Evolutionary conservation across 306 rosid genomes (phyloP), one percentile per base, ranked within the genome.

Genomic region (Corylus avellana): DNA sequence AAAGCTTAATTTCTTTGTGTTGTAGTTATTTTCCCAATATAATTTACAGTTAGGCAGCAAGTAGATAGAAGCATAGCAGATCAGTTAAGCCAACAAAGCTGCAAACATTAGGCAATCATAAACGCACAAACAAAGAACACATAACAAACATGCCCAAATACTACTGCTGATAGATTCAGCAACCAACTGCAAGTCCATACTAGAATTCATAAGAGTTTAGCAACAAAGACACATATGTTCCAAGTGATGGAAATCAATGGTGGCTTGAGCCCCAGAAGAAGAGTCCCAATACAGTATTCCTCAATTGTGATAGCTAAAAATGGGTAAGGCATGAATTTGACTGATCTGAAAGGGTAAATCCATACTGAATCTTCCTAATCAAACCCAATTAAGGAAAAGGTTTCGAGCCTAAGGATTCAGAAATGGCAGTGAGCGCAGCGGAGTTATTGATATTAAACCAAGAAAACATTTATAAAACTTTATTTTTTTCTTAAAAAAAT

Each of bases 1-100:
- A 55, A 61, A 64, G 71, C 46, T 50, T 42, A 49, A 47, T 61
- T 74, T 80, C 74, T 88, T 70, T 48, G 68, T 46, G 29, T 18
- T 54, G 39, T 22, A 77, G 32, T 54, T 32, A 47, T 22, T 54
- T 72, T 22, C 35, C 16, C 1, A 39, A 39, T 62, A 27, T n/a
- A 11, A 20, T 77, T 73, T 77, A 58, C 27, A 72, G 9, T 71
- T 64, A 29, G 53, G 53, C 61, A 47, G 59, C 64, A 69, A 74
- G 22, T 75, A 53, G 68, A 75, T 39, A 54, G 75, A 13, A 54
- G 57, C 20, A 53, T 2, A 25, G 16, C 32, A 67, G n/a, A 78
- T 29, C 67, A 77, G 35, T 48, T 54, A 14, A 22, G 71, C 44
- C 3, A 72, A 49, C 47, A 18, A 20, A 44, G 63, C n/a, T 68